Conservation (phyloP, 176 grass and related monocot genomes). For the Carex myosuroides region DNA sequence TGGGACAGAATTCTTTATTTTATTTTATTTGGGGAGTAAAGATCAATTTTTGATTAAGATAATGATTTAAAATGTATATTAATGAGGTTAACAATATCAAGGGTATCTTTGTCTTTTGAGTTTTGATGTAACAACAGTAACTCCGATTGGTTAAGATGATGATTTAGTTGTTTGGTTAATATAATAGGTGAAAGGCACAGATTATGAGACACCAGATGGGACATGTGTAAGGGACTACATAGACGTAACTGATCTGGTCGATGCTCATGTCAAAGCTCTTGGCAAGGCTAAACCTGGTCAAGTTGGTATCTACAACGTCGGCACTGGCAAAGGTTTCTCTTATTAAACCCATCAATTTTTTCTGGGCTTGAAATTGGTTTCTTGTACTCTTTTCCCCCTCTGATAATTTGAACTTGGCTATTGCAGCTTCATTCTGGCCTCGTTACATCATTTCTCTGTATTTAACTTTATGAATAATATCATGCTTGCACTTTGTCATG, state of each 20-base stretch:
- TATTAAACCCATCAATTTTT: not conserved
- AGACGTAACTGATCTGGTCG: slow-evolving; percentile 86
- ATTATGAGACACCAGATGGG: slow-evolving; percentile 76
- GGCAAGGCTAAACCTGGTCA: slow-evolving; percentile 60
- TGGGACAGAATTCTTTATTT: not conserved
- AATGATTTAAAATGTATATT: not conserved
- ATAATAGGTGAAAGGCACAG: slow-evolving; percentile 73
- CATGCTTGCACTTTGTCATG: not conserved
- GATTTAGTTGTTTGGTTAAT: not conserved
- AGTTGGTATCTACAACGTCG: slow-evolving; percentile 94
- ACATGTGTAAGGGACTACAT: slow-evolving; percentile 92
- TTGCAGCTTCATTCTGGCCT: not conserved
- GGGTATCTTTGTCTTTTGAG: not conserved
- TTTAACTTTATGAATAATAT: not conserved
- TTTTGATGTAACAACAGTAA: not conserved
- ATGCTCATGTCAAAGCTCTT: slow-evolving; percentile 89
- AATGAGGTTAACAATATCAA: not conserved
- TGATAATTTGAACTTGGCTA: not conserved
- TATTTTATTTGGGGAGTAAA: not conserved
- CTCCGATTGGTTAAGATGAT: not conserved
- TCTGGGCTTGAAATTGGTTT: not conserved
- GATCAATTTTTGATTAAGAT: not conserved
- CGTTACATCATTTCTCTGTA: not conserved
- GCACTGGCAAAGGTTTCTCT: slow-evolving; percentile 82
- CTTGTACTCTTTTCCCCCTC: not conserved